These are phyloP conservation scores for Schizonepeta tenuifolia DNA, from an alignment of 257 asterid species.

Conservation along the genomic window DNA sequence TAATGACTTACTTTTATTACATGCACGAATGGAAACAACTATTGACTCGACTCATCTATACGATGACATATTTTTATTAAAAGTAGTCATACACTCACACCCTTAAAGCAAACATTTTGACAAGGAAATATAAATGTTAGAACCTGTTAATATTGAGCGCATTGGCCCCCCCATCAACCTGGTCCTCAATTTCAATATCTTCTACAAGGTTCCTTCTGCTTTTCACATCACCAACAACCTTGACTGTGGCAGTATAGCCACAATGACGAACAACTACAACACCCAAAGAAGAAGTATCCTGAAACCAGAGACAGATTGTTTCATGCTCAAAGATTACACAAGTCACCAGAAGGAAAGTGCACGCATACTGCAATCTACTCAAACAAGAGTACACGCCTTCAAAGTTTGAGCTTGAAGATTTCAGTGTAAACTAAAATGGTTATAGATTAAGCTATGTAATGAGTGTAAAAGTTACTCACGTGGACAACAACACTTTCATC, in stretches of 20 bases:
- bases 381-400: not conserved
- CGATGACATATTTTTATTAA: constrained; percentile 10
- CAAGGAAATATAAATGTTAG: constrained; percentile 29
- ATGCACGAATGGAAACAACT: constrained; percentile 27
- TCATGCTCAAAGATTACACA: constrained; percentile 36
- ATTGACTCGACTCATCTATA: constrained; percentile 11
- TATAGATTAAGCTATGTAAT: constrained; percentile 3
- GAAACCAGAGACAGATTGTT: constrained; percentile 37
- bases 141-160: constrained; percentile 95
- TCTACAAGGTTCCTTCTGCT: constrained; percentile 50
- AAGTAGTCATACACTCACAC: constrained; percentile 21
- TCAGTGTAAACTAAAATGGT: constrained; percentile 4
- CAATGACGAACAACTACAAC: constrained; percentile 74
- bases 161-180: constrained; percentile 92
- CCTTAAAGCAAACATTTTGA: constrained; percentile 11
- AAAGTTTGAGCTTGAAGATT: constrained; percentile 18
- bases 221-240: constrained; percentile 67
- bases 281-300: constrained; percentile 90
- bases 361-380: constrained; percentile 14
- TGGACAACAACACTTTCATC: constrained; percentile 90
- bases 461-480: constrained; percentile 58
- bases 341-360: constrained; percentile 21
- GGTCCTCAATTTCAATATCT: constrained; percentile 75
- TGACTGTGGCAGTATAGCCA: constrained; percentile 84
- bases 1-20: not conserved